These are phyloP conservation scores for Teunomyces panamensis DNA, from an alignment of 805 yeast species.

Conservation along the genomic window DNA sequence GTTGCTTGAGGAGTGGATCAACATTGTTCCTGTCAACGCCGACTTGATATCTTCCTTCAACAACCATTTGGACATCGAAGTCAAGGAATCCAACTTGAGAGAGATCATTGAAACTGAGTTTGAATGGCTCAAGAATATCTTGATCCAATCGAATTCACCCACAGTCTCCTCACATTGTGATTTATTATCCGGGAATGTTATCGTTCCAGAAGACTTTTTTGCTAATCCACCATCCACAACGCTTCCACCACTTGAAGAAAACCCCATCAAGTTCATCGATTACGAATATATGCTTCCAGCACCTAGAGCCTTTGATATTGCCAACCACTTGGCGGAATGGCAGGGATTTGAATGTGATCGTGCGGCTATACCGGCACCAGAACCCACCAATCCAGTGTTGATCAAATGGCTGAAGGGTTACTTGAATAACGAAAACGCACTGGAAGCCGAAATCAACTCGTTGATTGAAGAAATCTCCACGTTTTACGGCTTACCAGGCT, in stretches of 20 bases:
- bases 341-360: slow-evolving; percentile 76
- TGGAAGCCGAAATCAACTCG: slow-evolving; percentile 31
- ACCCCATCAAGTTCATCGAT: slow-evolving; percentile 60
- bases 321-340: slow-evolving; percentile 77
- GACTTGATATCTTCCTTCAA: slow-evolving; percentile 35
- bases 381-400: slow-evolving; percentile 39
- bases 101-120: slow-evolving; percentile 50
- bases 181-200: slow-evolving; percentile 68
- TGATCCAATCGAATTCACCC: slow-evolving; percentile 45
- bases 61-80: slow-evolving; percentile 22
- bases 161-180: slow-evolving; percentile 69
- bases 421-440: slow-evolving; percentile 33
- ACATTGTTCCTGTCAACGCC: slow-evolving; percentile 52
- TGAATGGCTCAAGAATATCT: slow-evolving; percentile 46
- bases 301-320: slow-evolving; percentile 71
- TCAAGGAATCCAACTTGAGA: slow-evolving; percentile 25
- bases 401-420: slow-evolving; percentile 60
- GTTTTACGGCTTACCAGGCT: slow-evolving; percentile 78
- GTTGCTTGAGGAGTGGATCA: slow-evolving; percentile 60
- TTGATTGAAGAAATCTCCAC: slow-evolving; percentile 55
- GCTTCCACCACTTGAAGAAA: slow-evolving; percentile 19
- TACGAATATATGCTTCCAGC: slow-evolving; percentile 72
- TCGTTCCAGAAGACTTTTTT: slow-evolving; percentile 45
- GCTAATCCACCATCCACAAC: slow-evolving; percentile 10
- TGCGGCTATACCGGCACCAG: slow-evolving; percentile 54